Evolutionary conservation across 192 early-diverging fungal species (phyloP).

Genomic region (Mortierella antarctica): DNA sequence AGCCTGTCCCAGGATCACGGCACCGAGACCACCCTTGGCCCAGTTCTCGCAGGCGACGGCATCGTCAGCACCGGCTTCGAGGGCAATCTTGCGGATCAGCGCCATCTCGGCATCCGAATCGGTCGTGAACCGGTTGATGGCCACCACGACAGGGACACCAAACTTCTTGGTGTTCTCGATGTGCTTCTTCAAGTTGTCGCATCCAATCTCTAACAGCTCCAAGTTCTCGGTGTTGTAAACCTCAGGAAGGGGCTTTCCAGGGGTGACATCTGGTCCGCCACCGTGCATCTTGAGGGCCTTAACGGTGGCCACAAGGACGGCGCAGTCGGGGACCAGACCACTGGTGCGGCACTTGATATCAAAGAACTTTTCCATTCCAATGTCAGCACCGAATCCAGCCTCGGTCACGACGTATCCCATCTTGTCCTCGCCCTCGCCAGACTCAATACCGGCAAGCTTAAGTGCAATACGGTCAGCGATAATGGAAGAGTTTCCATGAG

Average conservation of each 20-base stretch:
- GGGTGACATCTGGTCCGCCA: conserved; percentile 84
- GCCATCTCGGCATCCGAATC: conserved; percentile 90
- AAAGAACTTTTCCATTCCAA: conserved; percentile 99
- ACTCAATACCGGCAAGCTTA: conserved; percentile 85
- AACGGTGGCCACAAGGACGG: conserved; percentile 94
- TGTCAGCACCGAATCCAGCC: conserved; percentile 99
- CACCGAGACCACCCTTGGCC: conserved; percentile 95
- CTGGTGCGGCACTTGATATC: conserved; percentile 98
- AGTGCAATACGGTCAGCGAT: conserved; percentile 96
- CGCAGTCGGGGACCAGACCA: conserved; percentile 89
- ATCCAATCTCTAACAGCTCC: conserved; percentile 83
- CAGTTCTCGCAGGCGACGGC: conserved; percentile 91
- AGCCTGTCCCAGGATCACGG: conserved; percentile 85
- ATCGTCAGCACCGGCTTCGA: conserved; percentile 87
- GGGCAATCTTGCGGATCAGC: conserved; percentile 75
- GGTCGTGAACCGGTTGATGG: conserved; percentile 88
- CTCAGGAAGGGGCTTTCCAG: conserved; percentile 93
- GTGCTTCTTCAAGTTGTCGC: conserved; percentile 90
- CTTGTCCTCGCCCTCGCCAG: conserved; percentile 63
- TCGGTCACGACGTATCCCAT: conserved; percentile 96
- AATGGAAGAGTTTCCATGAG: conserved; percentile 96
- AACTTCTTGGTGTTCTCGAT: conserved; percentile 92
- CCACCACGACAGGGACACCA: conserved; percentile 93
- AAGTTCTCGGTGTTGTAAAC: conserved; percentile 92
- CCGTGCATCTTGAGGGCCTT: conserved; percentile 98